These are phyloP conservation scores for Wakefieldia striispora DNA, from an alignment of 768 basidiomycete species.

Conservation along the genomic window DNA sequence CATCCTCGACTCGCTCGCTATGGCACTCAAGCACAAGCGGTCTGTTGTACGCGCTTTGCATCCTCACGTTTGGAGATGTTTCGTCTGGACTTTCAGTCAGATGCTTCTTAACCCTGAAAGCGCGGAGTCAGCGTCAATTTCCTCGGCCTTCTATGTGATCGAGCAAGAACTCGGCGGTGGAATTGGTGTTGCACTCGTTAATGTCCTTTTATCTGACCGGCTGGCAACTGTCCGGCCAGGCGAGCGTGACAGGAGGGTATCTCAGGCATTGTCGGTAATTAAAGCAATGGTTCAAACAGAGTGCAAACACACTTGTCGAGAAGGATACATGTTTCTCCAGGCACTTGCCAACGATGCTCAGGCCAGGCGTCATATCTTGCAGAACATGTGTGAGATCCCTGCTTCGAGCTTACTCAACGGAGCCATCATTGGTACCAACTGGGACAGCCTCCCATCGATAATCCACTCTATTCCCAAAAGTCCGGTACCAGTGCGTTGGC, in stretches of 20 bases:
- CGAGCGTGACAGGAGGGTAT: slow-evolving; percentile 24
- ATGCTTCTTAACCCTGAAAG: slow-evolving; percentile 28
- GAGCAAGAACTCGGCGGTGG: slow-evolving; percentile 47
- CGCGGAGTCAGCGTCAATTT: slow-evolving; percentile 26
- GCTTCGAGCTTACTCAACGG: slow-evolving; percentile 45
- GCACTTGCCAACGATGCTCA: slow-evolving; percentile 32
- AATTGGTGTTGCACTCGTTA: slow-evolving; percentile 42
- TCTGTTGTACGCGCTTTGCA: slow-evolving; percentile 37
- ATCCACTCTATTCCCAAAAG: slow-evolving; percentile 29
- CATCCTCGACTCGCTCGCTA: slow-evolving; percentile 35
- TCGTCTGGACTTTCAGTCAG: slow-evolving; percentile 55
- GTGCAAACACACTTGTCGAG: slow-evolving; percentile 25
- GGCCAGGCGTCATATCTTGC: slow-evolving; percentile 3
- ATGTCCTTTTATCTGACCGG: slow-evolving; percentile 34
- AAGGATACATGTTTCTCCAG: slow-evolving; percentile 36
- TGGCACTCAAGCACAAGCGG: slow-evolving; percentile 34
- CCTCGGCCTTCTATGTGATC: slow-evolving; percentile 42
- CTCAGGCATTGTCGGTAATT: slow-evolving; percentile 38
- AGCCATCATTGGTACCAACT: slow-evolving; percentile 31
- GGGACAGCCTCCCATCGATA: slow-evolving; percentile 23
- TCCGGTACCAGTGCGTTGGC: slow-evolving; percentile 28
- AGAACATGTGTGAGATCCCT: slow-evolving; percentile 22
- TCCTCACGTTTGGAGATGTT: slow-evolving; percentile 48
- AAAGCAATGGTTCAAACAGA: slow-evolving; percentile 36
- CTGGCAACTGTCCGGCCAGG: neutral